Percentiles rank a stretch among this genome's conserved stretches.
Evolutionary conservation across 2,329 filamentous ascomycete species (phyloP).

Genomic region (Dothiorella sarmentorum): DNA sequence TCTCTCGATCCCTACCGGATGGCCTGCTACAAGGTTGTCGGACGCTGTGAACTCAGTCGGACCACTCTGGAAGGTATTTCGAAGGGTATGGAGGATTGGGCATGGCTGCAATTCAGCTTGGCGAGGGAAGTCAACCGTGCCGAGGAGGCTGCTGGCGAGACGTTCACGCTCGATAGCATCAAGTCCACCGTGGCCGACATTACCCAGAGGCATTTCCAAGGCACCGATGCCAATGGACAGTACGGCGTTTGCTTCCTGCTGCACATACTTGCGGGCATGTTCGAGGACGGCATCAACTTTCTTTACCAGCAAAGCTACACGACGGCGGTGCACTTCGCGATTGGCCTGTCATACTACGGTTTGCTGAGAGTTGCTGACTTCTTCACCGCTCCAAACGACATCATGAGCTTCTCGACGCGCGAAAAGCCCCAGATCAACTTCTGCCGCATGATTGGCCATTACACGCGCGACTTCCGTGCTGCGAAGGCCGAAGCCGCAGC

Average conservation of each 20-base stretch:
- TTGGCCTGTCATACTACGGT: slow-evolving; percentile 85
- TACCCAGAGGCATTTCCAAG: slow-evolving; percentile 82
- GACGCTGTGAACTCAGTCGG: slow-evolving; percentile 63
- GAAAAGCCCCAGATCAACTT: slow-evolving; percentile 85
- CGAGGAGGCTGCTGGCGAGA: slow-evolving; percentile 60
- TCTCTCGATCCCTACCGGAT: slow-evolving; percentile 92
- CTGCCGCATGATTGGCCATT: slow-evolving; percentile 87
- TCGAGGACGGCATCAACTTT: slow-evolving; percentile 88
- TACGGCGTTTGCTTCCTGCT: slow-evolving; percentile 93
- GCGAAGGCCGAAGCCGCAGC: slow-evolving; percentile 85
- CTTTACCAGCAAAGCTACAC: slow-evolving; percentile 89
- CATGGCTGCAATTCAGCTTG: slow-evolving; percentile 63
- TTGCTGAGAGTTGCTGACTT: slow-evolving; percentile 84
- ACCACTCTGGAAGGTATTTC: slow-evolving; percentile 57
- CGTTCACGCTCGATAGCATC: slow-evolving; percentile 64
- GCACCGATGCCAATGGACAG: slow-evolving; percentile 71
- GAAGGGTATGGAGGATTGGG: slow-evolving; percentile 63
- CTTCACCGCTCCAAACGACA: slow-evolving; percentile 59
- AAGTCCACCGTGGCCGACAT: slow-evolving; percentile 82
- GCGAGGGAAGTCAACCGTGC: slow-evolving; percentile 59
- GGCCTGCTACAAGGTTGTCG: slow-evolving; percentile 97
- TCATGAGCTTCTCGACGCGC: slow-evolving; percentile 65
- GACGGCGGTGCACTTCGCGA: slow-evolving; percentile 90
- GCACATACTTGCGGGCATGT: slow-evolving; percentile 85
- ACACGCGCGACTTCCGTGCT: slow-evolving; percentile 92